phyloP scores from a whole-genome alignment of 305 asterid species.

The Fraxinus greggii region DNA sequence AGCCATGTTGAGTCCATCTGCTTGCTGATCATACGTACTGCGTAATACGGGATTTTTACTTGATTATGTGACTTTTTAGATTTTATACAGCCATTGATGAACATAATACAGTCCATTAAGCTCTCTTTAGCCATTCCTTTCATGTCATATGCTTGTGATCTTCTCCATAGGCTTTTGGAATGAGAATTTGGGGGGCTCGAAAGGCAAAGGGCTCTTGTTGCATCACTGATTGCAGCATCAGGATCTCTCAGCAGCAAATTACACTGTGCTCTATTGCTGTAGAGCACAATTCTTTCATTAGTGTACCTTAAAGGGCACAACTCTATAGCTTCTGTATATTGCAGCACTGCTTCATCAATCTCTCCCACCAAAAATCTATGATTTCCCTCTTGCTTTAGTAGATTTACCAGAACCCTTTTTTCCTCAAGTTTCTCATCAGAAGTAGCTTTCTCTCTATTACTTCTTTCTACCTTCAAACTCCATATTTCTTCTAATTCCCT shows the following conservation, averaged over 20 bases:
- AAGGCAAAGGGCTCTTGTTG: constrained; percentile 77
- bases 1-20: constrained; percentile 77
- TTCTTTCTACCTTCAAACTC: constrained; percentile 45
- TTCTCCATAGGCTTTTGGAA: constrained; percentile 63
- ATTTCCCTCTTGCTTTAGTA: constrained; percentile 56
- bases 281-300: constrained; percentile 57
- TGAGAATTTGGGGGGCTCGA: constrained; percentile 69
- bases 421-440: constrained; percentile 46
- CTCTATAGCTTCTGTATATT: constrained; percentile 58
- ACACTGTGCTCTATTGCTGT: constrained; percentile 67
- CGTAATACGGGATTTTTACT: constrained; percentile 47
- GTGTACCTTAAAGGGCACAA: constrained; percentile 56
- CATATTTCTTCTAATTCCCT: constrained; percentile 43
- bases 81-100: constrained; percentile 46
- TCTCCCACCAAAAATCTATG: constrained; percentile 47
- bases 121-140: constrained; percentile 83
- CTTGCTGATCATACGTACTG: constrained; percentile 66
- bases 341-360: constrained; percentile 47
- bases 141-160: constrained; percentile 80
- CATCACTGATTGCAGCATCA: constrained; percentile 64
- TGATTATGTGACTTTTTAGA: constrained; percentile 25
- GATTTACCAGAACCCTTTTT: constrained; percentile 34
- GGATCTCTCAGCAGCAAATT: constrained; percentile 40
- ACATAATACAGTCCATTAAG: constrained; percentile 69
- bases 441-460: constrained; percentile 34